A percentile compares a stretch with the other conserved stretches of the same genome.
Evolutionary conservation across 305 asterid genomes (phyloP).

Genomic region (Salvia sclarea): DNA sequence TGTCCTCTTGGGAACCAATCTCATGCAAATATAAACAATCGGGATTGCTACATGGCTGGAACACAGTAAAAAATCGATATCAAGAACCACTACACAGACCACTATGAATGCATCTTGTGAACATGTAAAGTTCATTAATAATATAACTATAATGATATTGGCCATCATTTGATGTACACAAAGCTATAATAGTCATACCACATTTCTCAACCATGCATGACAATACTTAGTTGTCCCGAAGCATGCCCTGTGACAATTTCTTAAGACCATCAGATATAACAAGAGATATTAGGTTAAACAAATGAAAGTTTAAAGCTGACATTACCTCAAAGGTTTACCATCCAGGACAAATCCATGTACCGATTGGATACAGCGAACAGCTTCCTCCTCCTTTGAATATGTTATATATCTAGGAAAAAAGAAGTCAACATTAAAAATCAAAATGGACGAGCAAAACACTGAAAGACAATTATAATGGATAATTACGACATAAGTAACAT

Average conservation of each 20-base stretch:
- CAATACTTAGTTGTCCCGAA: conserved; percentile 98
- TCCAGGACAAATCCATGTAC: conserved; percentile 93
- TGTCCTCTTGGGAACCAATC: conserved; percentile 84
- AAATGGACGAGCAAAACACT: conserved; percentile 17
- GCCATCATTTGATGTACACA: conserved; percentile 20
- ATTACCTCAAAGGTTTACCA: conserved; percentile 76
- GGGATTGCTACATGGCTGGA: conserved; percentile 91
- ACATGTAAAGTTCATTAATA: not conserved
- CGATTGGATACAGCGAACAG: conserved; percentile 87
- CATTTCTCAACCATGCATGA: conserved; percentile 96
- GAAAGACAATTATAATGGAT: not conserved
- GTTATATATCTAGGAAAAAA: conserved; percentile 74
- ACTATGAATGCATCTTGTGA: not conserved
- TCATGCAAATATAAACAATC: conserved; percentile 94
- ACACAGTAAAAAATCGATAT: conserved; percentile 32
- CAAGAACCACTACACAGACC: not conserved
- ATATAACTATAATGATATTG: not conserved
- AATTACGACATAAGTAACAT: not conserved
- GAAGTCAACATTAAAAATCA: not conserved
- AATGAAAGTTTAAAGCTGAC: conserved; percentile 22
- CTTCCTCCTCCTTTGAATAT: conserved; percentile 90
- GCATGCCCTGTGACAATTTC: conserved; percentile 75
- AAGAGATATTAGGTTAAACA: not conserved
- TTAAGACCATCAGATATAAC: conserved; percentile 28
- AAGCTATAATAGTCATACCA: conserved; percentile 52